These are phyloP conservation scores for Celoporthe dispersa DNA, from an alignment of 2,329 filamentous ascomycete genomes.

Conservation along the genomic window DNA sequence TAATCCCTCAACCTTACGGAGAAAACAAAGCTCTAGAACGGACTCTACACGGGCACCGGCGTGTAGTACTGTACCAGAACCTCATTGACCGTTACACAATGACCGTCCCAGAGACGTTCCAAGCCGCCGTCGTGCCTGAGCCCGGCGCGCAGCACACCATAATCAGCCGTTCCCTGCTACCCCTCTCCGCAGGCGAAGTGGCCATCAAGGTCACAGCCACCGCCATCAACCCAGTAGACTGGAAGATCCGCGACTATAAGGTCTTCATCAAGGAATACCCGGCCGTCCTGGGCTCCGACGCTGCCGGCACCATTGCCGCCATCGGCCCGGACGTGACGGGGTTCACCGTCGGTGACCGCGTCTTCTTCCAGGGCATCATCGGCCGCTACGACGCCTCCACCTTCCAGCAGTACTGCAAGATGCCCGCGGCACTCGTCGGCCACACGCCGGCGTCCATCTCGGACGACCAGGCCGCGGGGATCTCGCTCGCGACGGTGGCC, in stretches of 20 bases:
- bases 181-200: slow-evolving; percentile 33
- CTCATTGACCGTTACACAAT: slow-evolving; percentile 3
- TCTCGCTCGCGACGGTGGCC: slow-evolving; percentile 35
- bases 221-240: slow-evolving; percentile 43
- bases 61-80: not conserved
- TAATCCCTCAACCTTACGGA: too few species aligned
- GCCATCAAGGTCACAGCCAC: slow-evolving; percentile 34
- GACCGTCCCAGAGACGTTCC: slow-evolving; percentile 25
- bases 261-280: slow-evolving; percentile 37
- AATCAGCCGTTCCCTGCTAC: slow-evolving; percentile 24
- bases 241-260: slow-evolving; percentile 40
- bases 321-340: slow-evolving; percentile 36
- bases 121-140: slow-evolving; percentile 27
- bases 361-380: slow-evolving; percentile 44
- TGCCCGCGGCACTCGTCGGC: slow-evolving; percentile 38
- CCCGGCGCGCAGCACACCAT: slow-evolving; percentile 24
- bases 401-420: slow-evolving; percentile 44
- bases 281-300: slow-evolving; percentile 40
- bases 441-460: slow-evolving; percentile 39
- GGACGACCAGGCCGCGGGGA: slow-evolving; percentile 37
- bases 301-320: slow-evolving; percentile 41
- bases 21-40: not conserved
- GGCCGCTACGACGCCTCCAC: slow-evolving; percentile 37
- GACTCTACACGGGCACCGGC: not conserved
- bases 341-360: slow-evolving; percentile 42